Evolutionary conservation across 257 asterid species (phyloP).

Genomic region (Euphrasia confusa): DNA sequence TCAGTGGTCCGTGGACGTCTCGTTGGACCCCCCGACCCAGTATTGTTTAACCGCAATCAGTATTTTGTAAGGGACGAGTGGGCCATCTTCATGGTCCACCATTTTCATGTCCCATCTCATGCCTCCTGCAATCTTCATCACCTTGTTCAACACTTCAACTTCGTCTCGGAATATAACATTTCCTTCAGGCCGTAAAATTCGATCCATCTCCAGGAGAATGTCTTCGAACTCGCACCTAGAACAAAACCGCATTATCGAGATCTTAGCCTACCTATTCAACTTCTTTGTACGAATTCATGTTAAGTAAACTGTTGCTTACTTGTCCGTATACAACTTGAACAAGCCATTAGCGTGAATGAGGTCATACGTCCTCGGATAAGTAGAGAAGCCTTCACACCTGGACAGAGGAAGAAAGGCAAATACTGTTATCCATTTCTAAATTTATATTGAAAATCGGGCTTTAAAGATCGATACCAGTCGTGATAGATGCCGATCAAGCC

Average conservation of each 20-base stretch:
- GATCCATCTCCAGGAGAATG: slow-evolving; percentile 86
- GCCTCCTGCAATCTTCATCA: slow-evolving; percentile 56
- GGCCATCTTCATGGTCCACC: slow-evolving; percentile 90
- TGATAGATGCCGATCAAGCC: slow-evolving; percentile 92
- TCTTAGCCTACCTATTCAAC: no score
- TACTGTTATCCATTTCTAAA: slow-evolving; percentile 16
- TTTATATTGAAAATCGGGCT: neutral
- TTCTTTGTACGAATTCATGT: neutral
- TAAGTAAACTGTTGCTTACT: slow-evolving; percentile 38
- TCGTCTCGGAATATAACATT: slow-evolving; percentile 63
- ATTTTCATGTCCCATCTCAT: slow-evolving; percentile 80
- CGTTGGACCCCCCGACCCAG: slow-evolving; percentile 42
- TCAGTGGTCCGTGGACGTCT: slow-evolving; percentile 39
- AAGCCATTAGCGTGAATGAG: slow-evolving; percentile 71
- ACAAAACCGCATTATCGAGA: neutral
- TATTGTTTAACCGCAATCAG: slow-evolving; percentile 67
- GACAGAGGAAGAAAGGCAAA: slow-evolving; percentile 2
- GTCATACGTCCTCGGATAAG: slow-evolving; percentile 92
- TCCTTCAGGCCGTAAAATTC: slow-evolving; percentile 85
- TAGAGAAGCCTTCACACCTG: slow-evolving; percentile 96
- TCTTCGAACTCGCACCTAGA: slow-evolving; percentile 81
- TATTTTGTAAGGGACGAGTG: slow-evolving; percentile 80
- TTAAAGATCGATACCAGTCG: slow-evolving; percentile 55
- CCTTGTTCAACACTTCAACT: slow-evolving; percentile 70
- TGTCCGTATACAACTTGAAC: slow-evolving; percentile 69